These are phyloP conservation scores for Globisporangium sylvaticum DNA, from an alignment of 352 stramenopile genomes.

Conservation along the genomic window DNA sequence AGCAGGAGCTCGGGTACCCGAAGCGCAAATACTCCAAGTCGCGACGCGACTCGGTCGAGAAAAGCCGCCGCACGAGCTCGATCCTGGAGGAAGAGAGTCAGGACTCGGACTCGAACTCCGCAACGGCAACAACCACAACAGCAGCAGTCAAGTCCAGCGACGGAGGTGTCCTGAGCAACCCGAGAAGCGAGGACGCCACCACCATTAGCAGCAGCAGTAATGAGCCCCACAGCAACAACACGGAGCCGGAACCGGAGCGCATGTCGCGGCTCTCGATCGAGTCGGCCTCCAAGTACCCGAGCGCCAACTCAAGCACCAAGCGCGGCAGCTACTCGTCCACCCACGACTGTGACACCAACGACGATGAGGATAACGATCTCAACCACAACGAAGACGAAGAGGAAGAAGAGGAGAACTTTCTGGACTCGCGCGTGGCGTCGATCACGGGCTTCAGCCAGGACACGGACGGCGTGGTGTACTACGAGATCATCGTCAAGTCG, in stretches of 20 bases:
- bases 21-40: slow-evolving; percentile 22
- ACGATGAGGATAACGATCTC: slow-evolving; percentile 9
- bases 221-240: neutral
- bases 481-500: slow-evolving; percentile 72
- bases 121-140: slow-evolving; percentile 17
- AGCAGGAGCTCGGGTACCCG: slow-evolving; percentile 76
- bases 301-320: slow-evolving; percentile 19
- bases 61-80: slow-evolving; percentile 28
- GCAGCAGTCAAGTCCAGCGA: neutral
- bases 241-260: slow-evolving; percentile 17
- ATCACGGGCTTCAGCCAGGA: slow-evolving; percentile 74
- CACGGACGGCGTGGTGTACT: slow-evolving; percentile 72
- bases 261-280: slow-evolving; percentile 9
- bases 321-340: slow-evolving; percentile 20
- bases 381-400: slow-evolving; percentile 19
- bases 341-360: slow-evolving; percentile 1
- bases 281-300: slow-evolving; percentile 4
- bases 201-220: neutral
- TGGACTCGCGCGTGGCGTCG: slow-evolving; percentile 57
- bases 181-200: neutral
- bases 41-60: slow-evolving; percentile 20
- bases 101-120: neutral
- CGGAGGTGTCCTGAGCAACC: neutral
- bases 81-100: slow-evolving; percentile 37
- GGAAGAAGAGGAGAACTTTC: slow-evolving; percentile 67